Evolutionary conservation across 176 grass and related monocot genomes (phyloP).

Genomic region (Lolium multiflorum): DNA sequence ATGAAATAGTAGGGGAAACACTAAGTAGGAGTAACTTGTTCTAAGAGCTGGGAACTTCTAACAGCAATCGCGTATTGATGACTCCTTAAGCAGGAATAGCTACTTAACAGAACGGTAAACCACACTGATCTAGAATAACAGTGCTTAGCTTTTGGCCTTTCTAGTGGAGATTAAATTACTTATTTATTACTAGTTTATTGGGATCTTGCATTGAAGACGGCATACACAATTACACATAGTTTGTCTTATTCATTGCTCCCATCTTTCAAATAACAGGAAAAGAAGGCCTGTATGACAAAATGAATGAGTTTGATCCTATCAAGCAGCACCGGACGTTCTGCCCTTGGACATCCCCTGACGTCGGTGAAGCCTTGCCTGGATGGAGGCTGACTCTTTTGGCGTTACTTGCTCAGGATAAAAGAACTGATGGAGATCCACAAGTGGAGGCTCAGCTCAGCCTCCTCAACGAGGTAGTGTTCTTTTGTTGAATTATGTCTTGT

Average conservation of each 20-base stretch:
- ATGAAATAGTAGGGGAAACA: background rate
- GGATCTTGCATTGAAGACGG: background rate
- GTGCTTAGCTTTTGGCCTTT: background rate
- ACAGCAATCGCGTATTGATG: conserved; percentile 14
- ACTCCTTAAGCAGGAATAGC: background rate
- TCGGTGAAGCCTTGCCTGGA: conserved; percentile 59
- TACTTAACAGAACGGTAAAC: conserved; percentile 9
- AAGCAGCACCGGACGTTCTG: conserved; percentile 94
- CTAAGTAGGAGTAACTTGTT: conserved; percentile 20
- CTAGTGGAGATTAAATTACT: background rate
- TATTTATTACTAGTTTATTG: conserved; percentile 17
- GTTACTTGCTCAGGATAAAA: conserved; percentile 63
- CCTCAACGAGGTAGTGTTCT: conserved; percentile 68
- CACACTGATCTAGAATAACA: background rate
- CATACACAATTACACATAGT: background rate
- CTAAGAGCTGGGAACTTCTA: conserved; percentile 30
- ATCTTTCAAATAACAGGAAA: conserved; percentile 51
- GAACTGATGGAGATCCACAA: conserved; percentile 38
- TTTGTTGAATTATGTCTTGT: conserved; percentile 45
- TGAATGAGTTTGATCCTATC: conserved; percentile 83
- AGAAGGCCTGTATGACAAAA: conserved; percentile 52
- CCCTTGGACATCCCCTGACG: conserved; percentile 80
- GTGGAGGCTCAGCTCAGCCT: conserved; percentile 51
- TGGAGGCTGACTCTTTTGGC: conserved; percentile 80
- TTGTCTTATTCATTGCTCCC: conserved; percentile 23